Conservation (phyloP, 129 eudicot species). For the Saussurea involucrata region DNA sequence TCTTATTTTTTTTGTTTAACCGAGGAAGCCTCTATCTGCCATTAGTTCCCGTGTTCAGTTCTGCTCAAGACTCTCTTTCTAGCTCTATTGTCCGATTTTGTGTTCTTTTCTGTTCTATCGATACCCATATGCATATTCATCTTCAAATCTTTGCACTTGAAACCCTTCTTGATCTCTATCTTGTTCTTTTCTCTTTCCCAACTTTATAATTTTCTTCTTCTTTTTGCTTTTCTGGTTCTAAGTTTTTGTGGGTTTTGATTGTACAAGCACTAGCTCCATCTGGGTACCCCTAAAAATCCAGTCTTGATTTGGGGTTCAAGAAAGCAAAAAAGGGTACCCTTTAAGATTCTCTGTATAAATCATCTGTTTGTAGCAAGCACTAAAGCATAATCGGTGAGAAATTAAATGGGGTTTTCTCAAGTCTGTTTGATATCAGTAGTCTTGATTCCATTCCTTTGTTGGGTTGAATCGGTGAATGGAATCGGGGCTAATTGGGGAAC, state of each 20-base stretch:
- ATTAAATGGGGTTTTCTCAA: constrained; percentile 23
- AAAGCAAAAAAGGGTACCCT: not conserved
- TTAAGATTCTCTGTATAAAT: not conserved
- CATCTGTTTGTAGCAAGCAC: not conserved
- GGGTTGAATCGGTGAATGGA: constrained; percentile 47
- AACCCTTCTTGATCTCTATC: not conserved
- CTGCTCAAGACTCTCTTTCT: not conserved
- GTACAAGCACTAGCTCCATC: constrained; percentile 22
- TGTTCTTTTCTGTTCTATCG: not conserved
- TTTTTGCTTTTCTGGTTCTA: not conserved
- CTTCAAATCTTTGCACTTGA: not conserved
- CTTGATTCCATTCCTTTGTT: constrained; percentile 14
- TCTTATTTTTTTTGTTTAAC: not conserved
- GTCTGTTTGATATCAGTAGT: constrained; percentile 22
- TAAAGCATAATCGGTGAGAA: not conserved
- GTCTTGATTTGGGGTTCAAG: constrained; percentile 20
- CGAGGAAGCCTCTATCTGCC: not conserved
- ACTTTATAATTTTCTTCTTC: constrained; percentile 8
- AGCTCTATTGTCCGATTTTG: not conserved
- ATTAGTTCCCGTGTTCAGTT: not conserved
- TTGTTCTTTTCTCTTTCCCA: not conserved
- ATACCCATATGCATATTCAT: not conserved
- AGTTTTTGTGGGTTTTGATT: constrained; percentile 19
- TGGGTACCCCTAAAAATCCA: constrained; percentile 7
- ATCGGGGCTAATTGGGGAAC: constrained; percentile 99